Percentiles rank a stretch among this genome's conserved stretches.
phyloP scores from a whole-genome alignment of 2,329 filamentous ascomycete species.

The Coniochaeta prunicola region DNA sequence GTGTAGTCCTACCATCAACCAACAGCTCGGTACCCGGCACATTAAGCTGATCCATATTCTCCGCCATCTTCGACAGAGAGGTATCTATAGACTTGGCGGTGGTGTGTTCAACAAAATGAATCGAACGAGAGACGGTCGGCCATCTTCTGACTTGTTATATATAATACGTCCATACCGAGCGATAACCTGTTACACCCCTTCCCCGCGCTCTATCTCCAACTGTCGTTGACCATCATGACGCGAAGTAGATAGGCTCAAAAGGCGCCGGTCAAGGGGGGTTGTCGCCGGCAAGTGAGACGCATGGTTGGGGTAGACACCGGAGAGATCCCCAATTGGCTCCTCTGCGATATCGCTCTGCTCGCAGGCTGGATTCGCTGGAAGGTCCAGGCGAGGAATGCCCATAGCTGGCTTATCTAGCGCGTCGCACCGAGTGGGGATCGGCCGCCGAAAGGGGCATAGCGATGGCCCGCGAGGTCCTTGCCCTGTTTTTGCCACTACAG shows the following conservation, averaged over 20 bases:
- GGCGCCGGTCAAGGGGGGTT: background rate
- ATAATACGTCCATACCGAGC: background rate
- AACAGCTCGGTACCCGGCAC: slow-evolving; percentile 5
- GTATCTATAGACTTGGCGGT: background rate
- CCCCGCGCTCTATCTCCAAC: background rate
- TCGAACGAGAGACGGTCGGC: background rate
- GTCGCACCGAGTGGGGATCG: background rate
- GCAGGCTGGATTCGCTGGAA: background rate
- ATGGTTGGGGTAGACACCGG: background rate
- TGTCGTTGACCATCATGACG: background rate
- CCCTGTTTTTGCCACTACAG: background rate
- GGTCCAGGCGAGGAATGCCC: background rate
- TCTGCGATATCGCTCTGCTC: slow-evolving; percentile 1
- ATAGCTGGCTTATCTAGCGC: background rate
- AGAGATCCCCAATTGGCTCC: background rate
- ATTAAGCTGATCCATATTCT: background rate
- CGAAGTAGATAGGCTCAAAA: background rate
- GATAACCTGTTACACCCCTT: background rate
- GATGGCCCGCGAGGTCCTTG: background rate
- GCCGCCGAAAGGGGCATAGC: background rate
- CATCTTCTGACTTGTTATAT: background rate
- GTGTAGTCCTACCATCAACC: background rate
- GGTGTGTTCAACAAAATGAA: background rate
- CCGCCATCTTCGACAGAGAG: background rate
- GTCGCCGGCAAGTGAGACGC: background rate